These are phyloP conservation scores for Magnusiomyces tetraspermus DNA, from an alignment of 1,139 yeast genomes.

Conservation along the genomic window DNA sequence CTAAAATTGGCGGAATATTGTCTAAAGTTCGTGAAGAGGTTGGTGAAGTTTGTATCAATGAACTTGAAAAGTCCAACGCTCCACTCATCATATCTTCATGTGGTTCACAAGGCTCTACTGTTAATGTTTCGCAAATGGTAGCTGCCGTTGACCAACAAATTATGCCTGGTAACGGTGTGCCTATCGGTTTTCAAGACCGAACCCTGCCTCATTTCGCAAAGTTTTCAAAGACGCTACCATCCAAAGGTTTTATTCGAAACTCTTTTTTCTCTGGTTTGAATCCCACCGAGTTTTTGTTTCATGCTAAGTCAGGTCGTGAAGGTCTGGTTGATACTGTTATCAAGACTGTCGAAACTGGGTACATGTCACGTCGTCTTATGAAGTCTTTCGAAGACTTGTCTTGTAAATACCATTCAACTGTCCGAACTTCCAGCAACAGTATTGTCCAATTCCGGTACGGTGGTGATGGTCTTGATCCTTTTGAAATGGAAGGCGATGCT, in stretches of 20 bases:
- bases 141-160: conserved; percentile 99
- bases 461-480: conserved; percentile 97
- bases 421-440: conserved; percentile 89
- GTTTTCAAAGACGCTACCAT: conserved; percentile 92
- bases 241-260: conserved; percentile 95
- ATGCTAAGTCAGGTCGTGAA: conserved; percentile 99
- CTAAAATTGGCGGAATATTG: conserved; percentile 89
- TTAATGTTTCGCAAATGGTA: conserved; percentile 99
- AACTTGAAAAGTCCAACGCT: conserved; percentile 82
- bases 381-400: conserved; percentile 94
- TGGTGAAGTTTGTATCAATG: conserved; percentile 93
- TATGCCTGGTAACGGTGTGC: conserved; percentile 97
- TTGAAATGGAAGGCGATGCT: conserved; percentile 99
- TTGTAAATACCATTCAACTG: conserved; percentile 87
- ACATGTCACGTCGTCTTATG: conserved; percentile 98
- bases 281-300: conserved; percentile 96
- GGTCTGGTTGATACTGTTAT: conserved; percentile 99
- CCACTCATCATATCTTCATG: conserved; percentile 98
- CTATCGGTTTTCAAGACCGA: conserved; percentile 98
- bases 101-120: conserved; percentile 97
- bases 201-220: conserved; percentile 95
- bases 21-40: conserved; percentile 98
- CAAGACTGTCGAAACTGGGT: conserved; percentile 98
- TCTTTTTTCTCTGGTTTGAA: conserved; percentile 88
- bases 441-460: conserved; percentile 97